phyloP scores from a whole-genome alignment of 768 basidiomycete species.

The Tephrocybe sp. region DNA sequence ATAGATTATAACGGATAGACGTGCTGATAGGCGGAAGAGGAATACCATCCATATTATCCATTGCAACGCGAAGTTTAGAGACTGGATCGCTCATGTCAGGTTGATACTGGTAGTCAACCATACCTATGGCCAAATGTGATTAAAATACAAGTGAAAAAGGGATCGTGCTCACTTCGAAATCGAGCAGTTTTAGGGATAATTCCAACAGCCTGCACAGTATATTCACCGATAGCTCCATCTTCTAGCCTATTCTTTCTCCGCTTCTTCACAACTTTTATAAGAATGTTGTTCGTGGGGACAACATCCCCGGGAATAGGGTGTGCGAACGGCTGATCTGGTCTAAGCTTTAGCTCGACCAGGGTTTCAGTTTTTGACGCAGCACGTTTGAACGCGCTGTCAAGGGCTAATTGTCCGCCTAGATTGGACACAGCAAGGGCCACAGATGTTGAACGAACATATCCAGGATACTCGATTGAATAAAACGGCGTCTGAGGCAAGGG shows the following conservation, averaged over 20 bases:
- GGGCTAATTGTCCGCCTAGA: constrained; percentile 66
- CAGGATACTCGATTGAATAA: constrained; percentile 89
- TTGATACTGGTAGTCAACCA: constrained; percentile 92
- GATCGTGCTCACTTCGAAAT: constrained; percentile 74
- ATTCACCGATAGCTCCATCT: constrained; percentile 58
- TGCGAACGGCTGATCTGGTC: constrained; percentile 72
- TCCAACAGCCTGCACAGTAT: constrained; percentile 72
- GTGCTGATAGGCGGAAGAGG: not conserved
- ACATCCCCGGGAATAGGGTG: constrained; percentile 87
- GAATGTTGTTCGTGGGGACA: constrained; percentile 73
- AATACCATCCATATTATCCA: constrained; percentile 84
- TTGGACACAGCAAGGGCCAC: constrained; percentile 60
- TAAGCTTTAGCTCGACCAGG: constrained; percentile 74
- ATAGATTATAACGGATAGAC: not conserved
- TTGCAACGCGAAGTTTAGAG: constrained; percentile 63
- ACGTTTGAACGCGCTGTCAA: constrained; percentile 79
- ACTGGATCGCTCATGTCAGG: constrained; percentile 74
- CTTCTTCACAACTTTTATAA: constrained; percentile 81
- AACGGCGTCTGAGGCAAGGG: constrained; percentile 60
- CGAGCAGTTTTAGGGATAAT: constrained; percentile 79
- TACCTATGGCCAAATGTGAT: constrained; percentile 47
- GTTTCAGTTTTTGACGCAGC: constrained; percentile 60
- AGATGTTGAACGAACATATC: constrained; percentile 69
- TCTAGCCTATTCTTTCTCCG: constrained; percentile 45
- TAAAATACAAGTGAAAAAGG: not conserved